Base-by-base conservation (phyloP, 495 filamentous ascomycete genomes). In the Penicillium mononematosum region DNA sequence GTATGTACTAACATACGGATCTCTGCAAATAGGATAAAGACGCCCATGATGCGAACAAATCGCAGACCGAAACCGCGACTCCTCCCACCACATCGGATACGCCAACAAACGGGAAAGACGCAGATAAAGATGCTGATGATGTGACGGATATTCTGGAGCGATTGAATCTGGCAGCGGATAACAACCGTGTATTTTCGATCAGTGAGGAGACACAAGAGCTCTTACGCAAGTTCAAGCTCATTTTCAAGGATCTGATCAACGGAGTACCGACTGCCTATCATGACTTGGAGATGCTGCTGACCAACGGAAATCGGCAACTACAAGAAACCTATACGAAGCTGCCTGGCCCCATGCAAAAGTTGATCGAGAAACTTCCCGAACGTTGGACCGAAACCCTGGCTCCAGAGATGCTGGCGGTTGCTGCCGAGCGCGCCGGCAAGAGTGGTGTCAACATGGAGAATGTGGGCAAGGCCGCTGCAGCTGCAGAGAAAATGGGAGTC, bases 201-300 rank as follows among this genome's bases (percentile, higher is more conserved):
- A 87, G 89, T 10, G 79, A 84, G 45, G 91, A 92, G 59, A 91
- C 89, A 3, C 82, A 88, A 65, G 85, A 91, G 58, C 80, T 96
- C 4, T 78, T 95, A 38, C 80, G 83, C 43, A 87, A 87, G 58
- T 98, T 98, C 80, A 90, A 89, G 19, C 74, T 91, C 41, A 86
- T 97, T 31, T 85, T 98, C 59, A 92, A 91, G 64, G 93, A 97
- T 70, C 76, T 96, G n/a, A 80, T 90, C 55, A 92, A 90, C 68
- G 93, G 93, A 50, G 93, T 89, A 7, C 93, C 93, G 24, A 95
- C 92, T 1, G 94, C 94, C 14, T 96, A 95, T 68, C 82, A 87
- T 65, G 94, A 98, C 72, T 85, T 98, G 11, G 83, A 90, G 27
- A 75, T 80, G 61, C 85, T 98, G 16, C 78, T 98, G 32, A 90